Evolutionary conservation across 768 basidiomycete genomes (phyloP), one percentile per base, ranked within the genome.

Genomic region (Tulasnella sp.): DNA sequence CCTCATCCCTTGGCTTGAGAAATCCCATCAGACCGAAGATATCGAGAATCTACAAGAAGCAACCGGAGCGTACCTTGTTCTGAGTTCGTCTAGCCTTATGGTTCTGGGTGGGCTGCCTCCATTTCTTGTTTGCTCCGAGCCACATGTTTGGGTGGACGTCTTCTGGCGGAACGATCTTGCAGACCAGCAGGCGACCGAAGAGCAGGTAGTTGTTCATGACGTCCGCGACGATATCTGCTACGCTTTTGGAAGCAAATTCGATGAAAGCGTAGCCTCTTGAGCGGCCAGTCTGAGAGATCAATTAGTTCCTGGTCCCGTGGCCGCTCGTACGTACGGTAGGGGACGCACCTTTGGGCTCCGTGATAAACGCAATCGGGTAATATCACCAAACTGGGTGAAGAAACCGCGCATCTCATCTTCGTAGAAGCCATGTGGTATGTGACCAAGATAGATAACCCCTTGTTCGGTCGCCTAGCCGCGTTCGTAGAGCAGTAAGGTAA

Each of bases 161-260:
- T 37, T 97, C 95, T 83, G 92, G 92, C 58, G 98, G 96, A 81
- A 99, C 91, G 76, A 96, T 86, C 86, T 95, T 94, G 88, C 97
- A 99, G 69, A 90, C 91, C 79, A 99, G 89, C 82, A 99, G 93
- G 85, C 98, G 97, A 9, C 97, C 97, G 89, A 94, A 91, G 82
- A 99, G 89, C 54, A 99, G 90, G 86, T 98, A 99, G 87, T 98
- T 99, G 89, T 99, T 92, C 98, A 99, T 99, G 72, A 97, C 99
- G 84, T 99, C 98, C 1, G 94, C 93, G 11, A 98, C 98, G 82
- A 99, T 98, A 84, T 96, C 88, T 0, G 98, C 97, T 42, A 99
- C 96, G 0, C 93, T 89, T 28, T 91, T 90, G 64, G 95, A 96
- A 78, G 92, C 91, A 85, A 99, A 98, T 86, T 99, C 97, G 84